A percentile compares a stretch with the other conserved stretches of the same genome.
Conservation (phyloP, 2,329 filamentous ascomycete species). For the Trematosphaeria pertusa region DNA sequence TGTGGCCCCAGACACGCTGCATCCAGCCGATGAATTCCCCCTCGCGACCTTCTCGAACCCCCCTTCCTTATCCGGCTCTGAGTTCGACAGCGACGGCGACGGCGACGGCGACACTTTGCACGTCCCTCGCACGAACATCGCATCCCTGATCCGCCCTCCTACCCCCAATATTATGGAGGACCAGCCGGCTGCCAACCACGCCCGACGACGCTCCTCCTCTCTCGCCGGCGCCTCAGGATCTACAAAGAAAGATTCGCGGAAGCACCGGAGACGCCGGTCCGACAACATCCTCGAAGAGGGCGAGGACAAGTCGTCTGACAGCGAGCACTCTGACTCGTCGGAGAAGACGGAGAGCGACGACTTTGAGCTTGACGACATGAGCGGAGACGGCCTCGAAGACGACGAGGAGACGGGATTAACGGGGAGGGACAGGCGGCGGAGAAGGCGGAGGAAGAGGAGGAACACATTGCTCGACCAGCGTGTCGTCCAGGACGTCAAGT, state of each 20-base stretch:
- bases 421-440: constrained; percentile 71
- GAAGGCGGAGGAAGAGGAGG: constrained; percentile 69
- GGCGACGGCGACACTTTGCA: constrained; percentile 24
- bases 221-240: constrained; percentile 37
- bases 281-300: constrained; percentile 45
- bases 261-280: constrained; percentile 36
- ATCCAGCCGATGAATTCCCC: constrained; percentile 47
- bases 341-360: constrained; percentile 54
- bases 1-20: constrained; percentile 31
- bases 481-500: constrained; percentile 58
- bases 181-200: constrained; percentile 25
- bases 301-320: constrained; percentile 37
- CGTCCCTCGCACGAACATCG: constrained; percentile 28
- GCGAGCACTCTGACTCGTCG: constrained; percentile 38
- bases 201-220: constrained; percentile 45
- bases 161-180: constrained; percentile 42
- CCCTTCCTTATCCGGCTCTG: constrained; percentile 38
- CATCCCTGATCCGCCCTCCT: constrained; percentile 39
- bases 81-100: constrained; percentile 29
- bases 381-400: constrained; percentile 75
- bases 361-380: constrained; percentile 64
- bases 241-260: constrained; percentile 26
- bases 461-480: constrained; percentile 78
- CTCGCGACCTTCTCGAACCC: constrained; percentile 44
- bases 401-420: constrained; percentile 92